Evolutionary conservation across 768 basidiomycete species (phyloP), one percentile per base, ranked within the genome.

Genomic region (Lactarius akahatsu): DNA sequence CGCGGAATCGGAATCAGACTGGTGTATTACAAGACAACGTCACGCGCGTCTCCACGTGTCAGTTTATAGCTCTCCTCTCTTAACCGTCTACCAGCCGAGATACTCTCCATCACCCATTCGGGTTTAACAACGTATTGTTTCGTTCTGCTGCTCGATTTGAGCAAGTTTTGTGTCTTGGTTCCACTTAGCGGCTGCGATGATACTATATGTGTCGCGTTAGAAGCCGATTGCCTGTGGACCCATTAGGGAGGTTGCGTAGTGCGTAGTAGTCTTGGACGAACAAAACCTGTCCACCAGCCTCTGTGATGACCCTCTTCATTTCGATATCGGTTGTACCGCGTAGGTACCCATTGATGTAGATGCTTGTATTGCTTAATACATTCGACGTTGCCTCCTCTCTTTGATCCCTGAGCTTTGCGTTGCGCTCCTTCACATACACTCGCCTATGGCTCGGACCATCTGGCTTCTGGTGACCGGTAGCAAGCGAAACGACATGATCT

Each of bases 201-300:
- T 45, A 95, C 72, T 59, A 94, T 86, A 73, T 95, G 92, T 8
- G 92, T 94, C 56, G 87, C 88, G 11, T 82, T 82, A 20, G 86
- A 85, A 16, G 85, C 78, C 32, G 79, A 80, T 60, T 75, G 76
- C 68, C 90, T 92, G 71, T 2, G 28, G 34, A 26, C 34, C 34
- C 28, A 9, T 28, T n/a, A 34, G 50, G 50, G 50, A 15, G 2
- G 38, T 38, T 32, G 10, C 41, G 63, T 38, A 36, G 28, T n/a
- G 20, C 9, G 9, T 18, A 18, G 59, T 8, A 55, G 15, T 54
- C 20, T 62, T 26, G 20, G 56, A 72, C 79, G 45, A 63, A 93
- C 92, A 86, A 66, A 8, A 85, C 77, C 43, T 77, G 78, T 2
- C 91, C 92, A 1, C 92, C 93, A 56, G 86, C 87, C 52, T 82